Evolutionary conservation across 306 rosid genomes (phyloP).

Genomic region (Herpetospermum pedunculosum): DNA sequence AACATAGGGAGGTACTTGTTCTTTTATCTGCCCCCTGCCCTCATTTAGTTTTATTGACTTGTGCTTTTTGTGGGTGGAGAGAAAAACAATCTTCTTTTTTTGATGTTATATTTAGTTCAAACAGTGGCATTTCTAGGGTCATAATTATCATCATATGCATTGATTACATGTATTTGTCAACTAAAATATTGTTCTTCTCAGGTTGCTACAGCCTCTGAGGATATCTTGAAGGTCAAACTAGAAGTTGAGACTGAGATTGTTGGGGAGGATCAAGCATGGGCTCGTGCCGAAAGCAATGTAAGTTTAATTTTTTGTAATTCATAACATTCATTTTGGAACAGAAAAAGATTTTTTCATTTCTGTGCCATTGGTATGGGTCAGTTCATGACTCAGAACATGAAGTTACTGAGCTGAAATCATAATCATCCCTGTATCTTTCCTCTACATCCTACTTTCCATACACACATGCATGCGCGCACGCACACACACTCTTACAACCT

Average conservation of each 20-base stretch:
- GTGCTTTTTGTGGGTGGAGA: background rate
- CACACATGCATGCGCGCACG: background rate
- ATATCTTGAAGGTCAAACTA: slow-evolving; percentile 24
- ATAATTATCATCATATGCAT: background rate
- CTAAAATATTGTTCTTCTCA: background rate
- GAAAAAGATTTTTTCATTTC: background rate
- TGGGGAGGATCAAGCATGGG: slow-evolving; percentile 28
- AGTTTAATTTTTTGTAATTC: slow-evolving; percentile 8
- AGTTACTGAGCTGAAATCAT: background rate
- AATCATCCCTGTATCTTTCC: background rate
- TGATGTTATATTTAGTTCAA: slow-evolving; percentile 1
- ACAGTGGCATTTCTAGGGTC: background rate
- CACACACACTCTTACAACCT: background rate
- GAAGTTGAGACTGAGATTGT: slow-evolving; percentile 24
- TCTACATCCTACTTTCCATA: background rate
- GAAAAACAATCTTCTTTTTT: background rate
- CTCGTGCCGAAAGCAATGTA: slow-evolving; percentile 20
- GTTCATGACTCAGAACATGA: background rate
- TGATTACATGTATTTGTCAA: background rate
- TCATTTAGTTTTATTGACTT: background rate
- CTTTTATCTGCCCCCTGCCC: background rate
- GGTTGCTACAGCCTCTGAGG: slow-evolving; percentile 21
- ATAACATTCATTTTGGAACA: background rate
- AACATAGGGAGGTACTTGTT: slow-evolving; percentile 22
- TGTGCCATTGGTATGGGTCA: background rate